Base-by-base conservation (phyloP, 2,329 filamentous ascomycete genomes). In the Colletotrichum chlorophyti region DNA sequence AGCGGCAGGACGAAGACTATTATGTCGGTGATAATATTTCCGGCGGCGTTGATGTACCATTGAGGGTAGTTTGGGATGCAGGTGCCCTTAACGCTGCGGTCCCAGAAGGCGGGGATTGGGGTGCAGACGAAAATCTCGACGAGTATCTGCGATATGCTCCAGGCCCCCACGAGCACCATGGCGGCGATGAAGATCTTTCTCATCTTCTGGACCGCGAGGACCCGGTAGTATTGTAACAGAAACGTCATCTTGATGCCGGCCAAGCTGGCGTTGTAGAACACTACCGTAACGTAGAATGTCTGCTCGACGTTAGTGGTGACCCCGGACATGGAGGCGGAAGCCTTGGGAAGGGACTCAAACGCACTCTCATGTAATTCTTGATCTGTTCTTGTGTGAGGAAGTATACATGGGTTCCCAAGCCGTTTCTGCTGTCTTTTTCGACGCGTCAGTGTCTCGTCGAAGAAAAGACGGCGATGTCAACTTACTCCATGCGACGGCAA, bases 201-300 rank as follows among this genome's bases (percentile, higher is more conserved):
- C 57, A 66, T 64, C n/a, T 65, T 63, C 15, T 67, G 64, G n/a
- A 75, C 51, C 6, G 62, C 61, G 8, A 69, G 69, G 9, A 74
- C 65, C 19, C 74, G 71, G 35, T 70, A 71, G 64, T 75, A 76
- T 57, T 75, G 73, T 7, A 73, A 58, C 24, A 75, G 64, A 34
- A 76, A 72, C 1, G 72, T 71, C 46, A 70, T 65, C 53, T 76
- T 76, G 54, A 72, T 66, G 21, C 65, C 60, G 31, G 65, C 43
- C 2, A 75, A 63, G 21, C 64, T 61, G 7, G 62, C 42, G 41
- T 69, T 70, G 62, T 74, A 75, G 15, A 69, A 53, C 8, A 74
- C 51, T 26, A 73, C 66, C 2, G 67, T 65, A 15, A 70, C 43
- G 58, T 67, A 74, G 50, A 74, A 68, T 3, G 54, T 60, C 71